Evolutionary conservation across 2,329 filamentous ascomycete genomes (phyloP).

Genomic region (Mollisia scopiformis): DNA sequence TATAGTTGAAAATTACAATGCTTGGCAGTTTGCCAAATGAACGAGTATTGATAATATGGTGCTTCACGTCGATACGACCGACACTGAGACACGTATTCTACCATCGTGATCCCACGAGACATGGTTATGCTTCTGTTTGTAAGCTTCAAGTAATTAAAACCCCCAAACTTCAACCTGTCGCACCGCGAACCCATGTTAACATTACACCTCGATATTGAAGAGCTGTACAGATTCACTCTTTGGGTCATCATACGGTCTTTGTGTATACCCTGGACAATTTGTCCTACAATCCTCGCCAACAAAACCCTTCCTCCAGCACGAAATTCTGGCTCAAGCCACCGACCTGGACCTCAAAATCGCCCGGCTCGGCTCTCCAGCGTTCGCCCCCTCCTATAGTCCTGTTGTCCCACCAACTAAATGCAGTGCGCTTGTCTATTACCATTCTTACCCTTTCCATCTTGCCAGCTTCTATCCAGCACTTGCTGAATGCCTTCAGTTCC

Average conservation of each 20-base stretch:
- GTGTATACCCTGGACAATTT: neutral
- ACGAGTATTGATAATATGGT: no score
- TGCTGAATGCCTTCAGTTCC: slow-evolving; percentile 7
- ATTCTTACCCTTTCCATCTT: neutral
- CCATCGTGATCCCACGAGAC: no score
- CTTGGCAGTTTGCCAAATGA: no score
- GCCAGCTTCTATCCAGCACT: neutral
- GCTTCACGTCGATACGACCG: no score
- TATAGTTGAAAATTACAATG: no score
- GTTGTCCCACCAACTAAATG: slow-evolving; percentile 11
- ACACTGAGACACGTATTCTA: no score
- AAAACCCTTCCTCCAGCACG: neutral
- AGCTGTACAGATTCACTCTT: neutral
- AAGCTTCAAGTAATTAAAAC: no score
- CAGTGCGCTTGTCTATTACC: neutral
- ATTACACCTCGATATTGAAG: neutral
- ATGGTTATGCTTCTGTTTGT: no score
- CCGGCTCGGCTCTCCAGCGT: slow-evolving; percentile 7
- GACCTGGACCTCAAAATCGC: neutral
- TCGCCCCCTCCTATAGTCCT: neutral
- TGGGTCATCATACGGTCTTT: neutral
- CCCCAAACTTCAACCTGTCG: no score
- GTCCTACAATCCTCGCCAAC: neutral
- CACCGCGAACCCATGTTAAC: no score
- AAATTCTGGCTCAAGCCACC: neutral